A percentile compares a stretch with the other conserved stretches of the same genome.
Conservation (phyloP, 441 rosid genomes). For the Metrosideros polymorpha region DNA sequence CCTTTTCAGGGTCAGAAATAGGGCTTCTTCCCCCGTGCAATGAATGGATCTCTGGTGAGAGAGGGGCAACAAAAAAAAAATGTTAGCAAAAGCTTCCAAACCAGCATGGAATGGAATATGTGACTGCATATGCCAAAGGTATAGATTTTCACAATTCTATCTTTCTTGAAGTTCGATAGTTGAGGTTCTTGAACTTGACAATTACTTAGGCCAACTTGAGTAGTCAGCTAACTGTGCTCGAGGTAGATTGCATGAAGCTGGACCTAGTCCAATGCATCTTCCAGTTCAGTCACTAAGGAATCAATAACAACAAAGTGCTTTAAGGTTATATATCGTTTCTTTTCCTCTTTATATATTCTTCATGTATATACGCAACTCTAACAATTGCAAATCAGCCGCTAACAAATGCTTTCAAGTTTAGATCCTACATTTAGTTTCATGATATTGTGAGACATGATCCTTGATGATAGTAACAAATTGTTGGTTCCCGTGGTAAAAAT, state of each 20-base stretch:
- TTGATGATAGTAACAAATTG: too few species aligned
- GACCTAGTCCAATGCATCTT: background rate
- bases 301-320: background rate
- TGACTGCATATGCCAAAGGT: background rate
- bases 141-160: background rate
- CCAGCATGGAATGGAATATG: background rate
- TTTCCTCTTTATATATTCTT: too few species aligned
- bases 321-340: too few species aligned
- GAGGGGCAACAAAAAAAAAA: too few species aligned
- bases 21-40: background rate
- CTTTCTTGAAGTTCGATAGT: background rate
- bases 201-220: background rate
- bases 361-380: too few species aligned
- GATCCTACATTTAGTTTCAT: too few species aligned
- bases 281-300: background rate
- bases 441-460: too few species aligned
- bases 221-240: background rate
- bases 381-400: too few species aligned
- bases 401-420: too few species aligned
- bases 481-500: too few species aligned
- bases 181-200: background rate
- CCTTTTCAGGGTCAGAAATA: background rate
- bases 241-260: background rate
- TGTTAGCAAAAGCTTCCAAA: background rate
- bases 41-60: background rate